These are phyloP conservation scores for Citrus trifoliata DNA, from an alignment of 345 rosid genomes.

Conservation along the genomic window DNA sequence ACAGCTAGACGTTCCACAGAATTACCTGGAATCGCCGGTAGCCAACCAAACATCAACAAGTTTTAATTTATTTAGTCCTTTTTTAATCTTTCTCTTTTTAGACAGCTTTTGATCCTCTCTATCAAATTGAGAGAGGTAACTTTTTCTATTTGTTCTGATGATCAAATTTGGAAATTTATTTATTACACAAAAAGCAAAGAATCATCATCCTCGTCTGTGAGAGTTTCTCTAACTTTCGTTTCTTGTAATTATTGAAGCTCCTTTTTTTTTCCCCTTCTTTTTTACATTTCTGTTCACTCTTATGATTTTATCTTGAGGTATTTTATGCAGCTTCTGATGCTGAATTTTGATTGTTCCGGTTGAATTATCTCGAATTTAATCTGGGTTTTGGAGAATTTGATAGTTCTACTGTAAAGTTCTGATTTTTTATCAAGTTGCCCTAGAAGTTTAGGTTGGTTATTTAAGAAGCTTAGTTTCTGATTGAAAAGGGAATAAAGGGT, in stretches of 20 bases:
- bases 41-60: conserved; percentile 51
- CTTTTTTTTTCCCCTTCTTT: not conserved
- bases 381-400: conserved; percentile 17
- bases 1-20: conserved; percentile 41
- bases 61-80: conserved; percentile 4
- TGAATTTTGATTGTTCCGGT: conserved; percentile 3
- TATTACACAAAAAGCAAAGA: not conserved
- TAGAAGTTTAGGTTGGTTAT: conserved; percentile 2
- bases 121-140: conserved; percentile 14
- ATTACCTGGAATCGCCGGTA: conserved; percentile 78
- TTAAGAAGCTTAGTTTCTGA: not conserved
- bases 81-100: conserved; percentile 25
- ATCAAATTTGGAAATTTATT: conserved; percentile 6
- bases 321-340: not conserved
- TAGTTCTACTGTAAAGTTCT: conserved; percentile 13
- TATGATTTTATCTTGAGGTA: not conserved
- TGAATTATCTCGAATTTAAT: conserved; percentile 14
- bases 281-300: not conserved
- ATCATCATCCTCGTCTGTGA: conserved; percentile 21
- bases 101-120: conserved; percentile 21
- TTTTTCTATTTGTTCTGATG: conserved; percentile 15
- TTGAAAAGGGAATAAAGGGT: not conserved
- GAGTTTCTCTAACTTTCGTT: conserved; percentile 12
- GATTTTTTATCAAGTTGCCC: conserved; percentile 6
- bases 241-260: not conserved